A percentile compares a stretch with the other conserved stretches of the same genome.
Conservation (phyloP, 805 yeast genomes). For the Isabelozyma pseudorhagii region DNA sequence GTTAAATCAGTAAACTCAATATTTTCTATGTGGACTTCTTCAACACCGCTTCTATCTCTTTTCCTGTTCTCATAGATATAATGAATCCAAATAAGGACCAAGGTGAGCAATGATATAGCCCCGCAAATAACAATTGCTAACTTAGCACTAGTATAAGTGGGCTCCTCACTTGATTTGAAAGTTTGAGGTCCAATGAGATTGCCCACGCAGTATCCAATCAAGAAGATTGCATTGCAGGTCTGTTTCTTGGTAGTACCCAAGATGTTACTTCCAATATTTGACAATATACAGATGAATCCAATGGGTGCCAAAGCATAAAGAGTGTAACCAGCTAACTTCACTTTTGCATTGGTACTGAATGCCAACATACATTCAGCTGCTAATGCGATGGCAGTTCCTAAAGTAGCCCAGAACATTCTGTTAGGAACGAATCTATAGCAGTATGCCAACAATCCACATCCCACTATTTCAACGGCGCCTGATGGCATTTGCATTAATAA, state of each 20-base stretch:
- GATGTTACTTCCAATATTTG: constrained; percentile 20
- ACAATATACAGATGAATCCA: constrained; percentile 15
- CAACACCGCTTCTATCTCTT: constrained; percentile 1
- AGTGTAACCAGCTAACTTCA: constrained; percentile 27
- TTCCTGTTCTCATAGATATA: constrained; percentile 10
- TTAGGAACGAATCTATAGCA: constrained; percentile 6
- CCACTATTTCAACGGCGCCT: constrained; percentile 33
- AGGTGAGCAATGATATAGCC: constrained; percentile 6
- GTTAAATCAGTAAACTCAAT: constrained; percentile 45
- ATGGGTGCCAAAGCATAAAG: constrained; percentile 27
- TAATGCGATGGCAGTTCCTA: constrained; percentile 14
- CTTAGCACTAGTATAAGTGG: constrained; percentile 22
- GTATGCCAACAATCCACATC: constrained; percentile 14
- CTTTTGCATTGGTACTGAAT: constrained; percentile 20
- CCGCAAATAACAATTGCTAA: constrained; percentile 14
- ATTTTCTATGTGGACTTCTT: constrained; percentile 22
- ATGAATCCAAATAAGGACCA: constrained; percentile 8
- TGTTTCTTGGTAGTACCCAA: constrained; percentile 26
- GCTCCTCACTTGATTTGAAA: constrained; percentile 21
- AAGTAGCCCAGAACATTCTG: constrained; percentile 26
- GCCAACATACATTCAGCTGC: constrained; percentile 29
- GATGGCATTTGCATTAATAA: constrained; percentile 35
- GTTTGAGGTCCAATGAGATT: constrained; percentile 26
- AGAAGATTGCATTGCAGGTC: constrained; percentile 21
- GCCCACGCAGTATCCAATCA: constrained; percentile 27